A percentile compares a stretch with the other conserved stretches of the same genome.
These are phyloP conservation scores for Colletotrichum gigasporum DNA, from an alignment of 2,329 filamentous ascomycete genomes.

Conservation along the genomic window DNA sequence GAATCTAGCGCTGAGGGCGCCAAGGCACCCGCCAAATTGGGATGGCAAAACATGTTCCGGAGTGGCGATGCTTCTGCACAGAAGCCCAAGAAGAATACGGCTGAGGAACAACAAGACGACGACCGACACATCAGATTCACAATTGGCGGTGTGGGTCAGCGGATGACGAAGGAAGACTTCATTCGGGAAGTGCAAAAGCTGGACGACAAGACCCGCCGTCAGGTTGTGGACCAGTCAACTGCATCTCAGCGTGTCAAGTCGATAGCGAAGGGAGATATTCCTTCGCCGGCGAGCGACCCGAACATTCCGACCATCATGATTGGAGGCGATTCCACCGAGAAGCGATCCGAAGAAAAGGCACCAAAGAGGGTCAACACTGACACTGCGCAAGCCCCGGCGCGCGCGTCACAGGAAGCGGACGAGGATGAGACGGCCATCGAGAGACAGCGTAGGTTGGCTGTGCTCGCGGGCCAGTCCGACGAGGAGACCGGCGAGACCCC, in stretches of 20 bases:
- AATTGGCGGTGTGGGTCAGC: constrained; percentile 74
- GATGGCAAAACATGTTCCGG: constrained; percentile 62
- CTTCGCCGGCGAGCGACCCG: neutral
- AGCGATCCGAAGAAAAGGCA: neutral
- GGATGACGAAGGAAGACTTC: constrained; percentile 85
- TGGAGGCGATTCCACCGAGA: constrained; percentile 8
- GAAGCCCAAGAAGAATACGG: constrained; percentile 51
- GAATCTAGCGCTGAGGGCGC: constrained; percentile 44
- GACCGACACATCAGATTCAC: constrained; percentile 81
- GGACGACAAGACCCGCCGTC: constrained; percentile 70
- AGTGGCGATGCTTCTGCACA: constrained; percentile 43
- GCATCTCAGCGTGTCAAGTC: constrained; percentile 59
- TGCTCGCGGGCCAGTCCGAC: constrained; percentile 53
- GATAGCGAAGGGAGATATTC: constrained; percentile 54
- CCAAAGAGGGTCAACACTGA: constrained; percentile 11
- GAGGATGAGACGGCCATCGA: constrained; percentile 75
- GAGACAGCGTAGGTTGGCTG: constrained; percentile 70
- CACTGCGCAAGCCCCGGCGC: neutral
- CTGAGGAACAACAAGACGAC: constrained; percentile 65
- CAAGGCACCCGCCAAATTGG: constrained; percentile 51
- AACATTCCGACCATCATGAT: constrained; percentile 21
- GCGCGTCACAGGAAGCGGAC: constrained; percentile 24
- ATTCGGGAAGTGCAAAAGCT: constrained; percentile 77
- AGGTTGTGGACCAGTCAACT: constrained; percentile 61
- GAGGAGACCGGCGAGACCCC: constrained; percentile 72